Base-by-base conservation (phyloP, 2,329 filamentous ascomycete species). In the Botrytis aclada region DNA sequence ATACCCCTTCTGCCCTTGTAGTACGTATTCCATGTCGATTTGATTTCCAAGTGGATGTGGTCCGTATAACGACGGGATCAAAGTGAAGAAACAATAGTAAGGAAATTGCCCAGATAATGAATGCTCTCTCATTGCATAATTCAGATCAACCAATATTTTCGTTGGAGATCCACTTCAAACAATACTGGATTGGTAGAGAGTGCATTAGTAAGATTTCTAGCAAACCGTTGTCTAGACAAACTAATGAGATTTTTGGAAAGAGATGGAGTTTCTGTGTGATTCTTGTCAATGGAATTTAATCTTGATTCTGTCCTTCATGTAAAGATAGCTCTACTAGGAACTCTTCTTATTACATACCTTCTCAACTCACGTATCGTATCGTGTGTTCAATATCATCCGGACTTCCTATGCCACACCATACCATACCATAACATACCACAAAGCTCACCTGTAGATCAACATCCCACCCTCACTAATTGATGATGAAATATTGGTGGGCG, bases 51-150 rank as follows among this genome's bases (percentile, higher is more conserved):
- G 3, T 25, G 4, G 45, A 47, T 47, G 45, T 41, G 16, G 14
- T 41, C 2, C 4, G 41, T 25, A 12, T 25, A 47, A 25, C 4
- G 12, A 47, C 8, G 39, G 58, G 20, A 37, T n/a, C 58, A 39
- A 16, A 34, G 34, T 16, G 34, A 61, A 39, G 12, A 39, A 39
- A 37, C 34, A n/a, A 12, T 25, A 10, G 45, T 25, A 61, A 20
- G 6, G 32, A 61, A 25, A n/a, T 14, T 51, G 1, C 32, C 34
- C 20, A 25, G 16, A 12, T 7, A 25, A 45, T n/a, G 25, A 32
- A 62, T 45, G 41, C 62, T 67, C 64, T 54, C 45, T 54, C 43
- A n/a, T 29, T 54, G 64, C 64, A 67, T 54, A 39, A 39, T 54
- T 54, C 34, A 54, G 64, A 47, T 47, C 37, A 39, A 67, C 3